Evolutionary conservation across 1,139 yeast genomes (phyloP), one percentile per base, ranked within the genome.

Genomic region (Geotrichum klebahnii): DNA sequence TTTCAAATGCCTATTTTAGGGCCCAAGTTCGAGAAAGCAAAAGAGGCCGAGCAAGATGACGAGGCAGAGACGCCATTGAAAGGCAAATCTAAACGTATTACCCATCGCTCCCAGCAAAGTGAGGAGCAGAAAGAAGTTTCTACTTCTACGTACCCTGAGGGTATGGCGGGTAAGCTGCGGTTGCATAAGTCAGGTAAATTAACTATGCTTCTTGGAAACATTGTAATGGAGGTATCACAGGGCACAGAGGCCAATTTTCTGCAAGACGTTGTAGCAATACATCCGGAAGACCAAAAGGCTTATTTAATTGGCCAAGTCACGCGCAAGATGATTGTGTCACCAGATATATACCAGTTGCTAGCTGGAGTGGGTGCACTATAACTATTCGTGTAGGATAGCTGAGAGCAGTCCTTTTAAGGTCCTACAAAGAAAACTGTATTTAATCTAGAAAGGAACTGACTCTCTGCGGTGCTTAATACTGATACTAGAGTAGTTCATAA

Each of bases 141-240:
- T n/a, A 20, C 23, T n/a, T 14, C 37, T 23, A 26, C 35, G 12
- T 55, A 53, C 17, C 66, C 64, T 0, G 66, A 63, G 22, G 96
- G 96, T 1, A 74, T 74, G 52, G 76, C 87, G 20, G 97, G 96
- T 3, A 74, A 76, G 26, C 62, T 89, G 37, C 78, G 90, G 53
- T 73, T 85, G 47, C 96, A 88, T 65, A 77, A 81, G 60, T 85
- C 95, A 0, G 97, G 97, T 4, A 84, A 78, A 62, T 69, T 88
- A 35, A 75, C 92, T 10, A 78, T 89, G 66, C 78, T 79, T 54
- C 71, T 89, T 50, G 96, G 96, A 8, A 78, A 82, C 51, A 77
- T 81, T 34, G 72, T 75, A 14, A 75, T 89, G 75, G 84, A 82
- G 54, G 80, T 88, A 9, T 73, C 82, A 5, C 77, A 79, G 61